Evolutionary conservation across 2,329 filamentous ascomycete genomes (phyloP).

Genomic region (Aureobasidium namibiae): DNA sequence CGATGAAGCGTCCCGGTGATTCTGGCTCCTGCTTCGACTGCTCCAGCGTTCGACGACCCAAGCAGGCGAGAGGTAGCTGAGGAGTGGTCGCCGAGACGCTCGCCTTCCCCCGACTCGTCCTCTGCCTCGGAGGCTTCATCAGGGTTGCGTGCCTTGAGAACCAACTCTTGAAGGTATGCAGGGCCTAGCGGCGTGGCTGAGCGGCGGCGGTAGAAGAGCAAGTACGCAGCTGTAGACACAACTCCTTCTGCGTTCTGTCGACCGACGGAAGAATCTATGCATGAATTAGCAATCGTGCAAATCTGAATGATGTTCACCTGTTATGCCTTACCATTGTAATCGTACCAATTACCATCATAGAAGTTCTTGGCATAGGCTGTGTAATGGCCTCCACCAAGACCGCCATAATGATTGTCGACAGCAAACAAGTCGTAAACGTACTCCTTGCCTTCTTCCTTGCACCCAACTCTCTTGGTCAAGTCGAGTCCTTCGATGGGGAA

Average conservation of each 20-base stretch:
- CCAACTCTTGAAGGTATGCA: conserved; percentile 61
- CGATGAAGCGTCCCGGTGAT: conserved; percentile 9
- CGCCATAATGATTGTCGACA: conserved; percentile 92
- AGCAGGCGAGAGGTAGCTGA: conserved; percentile 79
- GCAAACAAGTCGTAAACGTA: conserved; percentile 89
- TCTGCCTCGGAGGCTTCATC: conserved; percentile 34
- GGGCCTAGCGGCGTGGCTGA: conserved; percentile 72
- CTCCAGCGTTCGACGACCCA: conserved; percentile 86
- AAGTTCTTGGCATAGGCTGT: conserved; percentile 93
- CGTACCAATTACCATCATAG: conserved; percentile 81
- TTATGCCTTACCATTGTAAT: conserved; percentile 75
- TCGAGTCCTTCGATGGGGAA: conserved; percentile 87
- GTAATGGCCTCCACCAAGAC: conserved; percentile 90
- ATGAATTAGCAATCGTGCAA: neutral
- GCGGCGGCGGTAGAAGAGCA: conserved; percentile 90
- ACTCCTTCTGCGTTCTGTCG: conserved; percentile 54
- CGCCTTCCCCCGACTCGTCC: conserved; percentile 33
- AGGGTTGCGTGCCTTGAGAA: conserved; percentile 53
- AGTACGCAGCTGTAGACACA: conserved; percentile 72
- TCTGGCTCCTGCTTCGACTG: conserved; percentile 58
- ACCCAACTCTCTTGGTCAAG: conserved; percentile 67
- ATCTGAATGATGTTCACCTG: neutral
- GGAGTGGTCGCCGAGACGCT: conserved; percentile 76
- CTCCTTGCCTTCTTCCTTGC: conserved; percentile 71
- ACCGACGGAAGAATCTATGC: conserved; percentile 60